A percentile compares a stretch with the other conserved stretches of the same genome.
Evolutionary conservation across 176 grass and related monocot species (phyloP).

Genomic region (Alloteropsis semialata): DNA sequence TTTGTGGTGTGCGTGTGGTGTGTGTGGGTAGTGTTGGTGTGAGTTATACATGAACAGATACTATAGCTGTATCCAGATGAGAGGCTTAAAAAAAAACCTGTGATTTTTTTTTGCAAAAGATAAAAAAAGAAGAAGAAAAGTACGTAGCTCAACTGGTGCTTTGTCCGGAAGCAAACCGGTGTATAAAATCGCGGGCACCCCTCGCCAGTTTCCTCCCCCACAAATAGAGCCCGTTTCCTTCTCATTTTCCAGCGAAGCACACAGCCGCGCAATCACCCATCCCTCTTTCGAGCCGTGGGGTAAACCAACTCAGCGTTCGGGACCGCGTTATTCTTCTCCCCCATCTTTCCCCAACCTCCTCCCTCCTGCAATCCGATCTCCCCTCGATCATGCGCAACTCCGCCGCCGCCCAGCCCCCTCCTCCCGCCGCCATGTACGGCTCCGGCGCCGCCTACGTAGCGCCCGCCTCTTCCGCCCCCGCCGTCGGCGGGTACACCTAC

Average conservation of each 20-base stretch:
- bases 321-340: not conserved
- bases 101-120: too few relatives aligned
- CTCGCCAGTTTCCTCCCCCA: not conserved
- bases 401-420: constrained; percentile 2
- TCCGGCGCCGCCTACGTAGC: constrained; percentile 6
- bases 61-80: too few relatives aligned
- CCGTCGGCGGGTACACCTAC: constrained; percentile 32
- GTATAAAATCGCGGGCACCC: not conserved
- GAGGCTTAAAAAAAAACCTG: too few relatives aligned
- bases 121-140: not conserved
- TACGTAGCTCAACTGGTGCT: not conserved
- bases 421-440: constrained; percentile 39
- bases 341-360: constrained; percentile 2
- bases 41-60: too few relatives aligned
- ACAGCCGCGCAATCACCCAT: not conserved
- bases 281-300: not conserved
- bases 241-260: not conserved
- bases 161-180: not conserved
- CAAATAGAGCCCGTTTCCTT: not conserved
- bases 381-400: constrained; percentile 32
- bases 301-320: not conserved
- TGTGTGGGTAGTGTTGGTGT: too few relatives aligned
- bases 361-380: constrained; percentile 2
- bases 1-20: too few relatives aligned
- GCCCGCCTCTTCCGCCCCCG: not conserved